Percentiles rank a stretch among this genome's conserved stretches.
phyloP scores from a whole-genome alignment of 2,329 filamentous ascomycete species.

The Fusarium sp. region DNA sequence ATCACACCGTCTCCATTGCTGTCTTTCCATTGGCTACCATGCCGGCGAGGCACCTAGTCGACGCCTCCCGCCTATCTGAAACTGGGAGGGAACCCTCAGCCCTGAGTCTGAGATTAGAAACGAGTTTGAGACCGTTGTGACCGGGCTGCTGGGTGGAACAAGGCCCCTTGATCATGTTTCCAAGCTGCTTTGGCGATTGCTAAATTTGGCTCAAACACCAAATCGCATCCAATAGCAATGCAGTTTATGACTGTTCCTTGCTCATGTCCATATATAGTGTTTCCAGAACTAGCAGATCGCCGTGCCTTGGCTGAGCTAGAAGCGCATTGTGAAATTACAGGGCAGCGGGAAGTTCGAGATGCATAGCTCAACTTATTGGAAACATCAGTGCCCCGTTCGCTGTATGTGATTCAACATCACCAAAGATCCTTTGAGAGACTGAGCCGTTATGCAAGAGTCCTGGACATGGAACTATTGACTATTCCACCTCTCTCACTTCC shows the following conservation, averaged over 20 bases:
- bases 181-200: constrained; percentile 37
- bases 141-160: constrained; percentile 44
- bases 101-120: constrained; percentile 44
- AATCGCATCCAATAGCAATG: not conserved
- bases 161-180: constrained; percentile 28
- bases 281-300: constrained; percentile 19
- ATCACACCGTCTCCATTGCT: constrained; percentile 44
- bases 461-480: constrained; percentile 47
- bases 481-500: constrained; percentile 60
- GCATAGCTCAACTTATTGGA: constrained; percentile 7
- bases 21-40: constrained; percentile 40
- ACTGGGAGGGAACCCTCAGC: constrained; percentile 36
- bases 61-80: constrained; percentile 46
- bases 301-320: constrained; percentile 1
- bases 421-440: constrained; percentile 10
- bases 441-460: constrained; percentile 17
- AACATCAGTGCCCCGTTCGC: constrained; percentile 22
- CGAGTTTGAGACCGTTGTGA: constrained; percentile 43
- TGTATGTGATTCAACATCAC: constrained; percentile 33
- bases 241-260: constrained; percentile 4
- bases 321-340: constrained; percentile 25
- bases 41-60: constrained; percentile 19
- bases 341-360: constrained; percentile 4
- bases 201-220: constrained; percentile 40
- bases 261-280: constrained; percentile 31